Conservation (phyloP, 2,329 filamentous ascomycete genomes). For the Fusarium caatingaense region DNA sequence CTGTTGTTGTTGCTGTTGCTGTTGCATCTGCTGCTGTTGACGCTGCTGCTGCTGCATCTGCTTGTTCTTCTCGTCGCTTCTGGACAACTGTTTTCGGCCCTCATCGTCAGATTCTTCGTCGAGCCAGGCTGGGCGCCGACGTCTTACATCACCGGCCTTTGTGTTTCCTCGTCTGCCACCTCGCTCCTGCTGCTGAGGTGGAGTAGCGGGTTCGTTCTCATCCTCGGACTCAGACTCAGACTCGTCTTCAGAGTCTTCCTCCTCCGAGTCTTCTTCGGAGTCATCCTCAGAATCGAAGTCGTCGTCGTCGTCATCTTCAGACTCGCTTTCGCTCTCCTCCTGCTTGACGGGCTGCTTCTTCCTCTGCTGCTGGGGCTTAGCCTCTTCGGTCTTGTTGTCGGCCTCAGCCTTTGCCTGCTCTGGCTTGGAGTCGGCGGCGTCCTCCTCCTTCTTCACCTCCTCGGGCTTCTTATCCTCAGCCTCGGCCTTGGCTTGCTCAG, state of each 20-base stretch:
- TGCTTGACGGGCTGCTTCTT: conserved; percentile 21
- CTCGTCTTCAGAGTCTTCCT: conserved; percentile 37
- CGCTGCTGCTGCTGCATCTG: conserved; percentile 21
- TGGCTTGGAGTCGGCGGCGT: conserved; percentile 4
- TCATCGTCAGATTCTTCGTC: conserved; percentile 42
- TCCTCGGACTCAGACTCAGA: conserved; percentile 41
- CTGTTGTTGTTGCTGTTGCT: conserved; percentile 33
- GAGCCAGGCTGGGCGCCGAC: conserved; percentile 40
- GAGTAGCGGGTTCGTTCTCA: conserved; percentile 43
- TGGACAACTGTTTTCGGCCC: conserved; percentile 30
- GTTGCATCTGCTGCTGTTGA: conserved; percentile 33
- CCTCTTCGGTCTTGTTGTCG: conserved; percentile 7
- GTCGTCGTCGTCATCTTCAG: conserved; percentile 29
- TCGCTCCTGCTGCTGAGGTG: conserved; percentile 33
- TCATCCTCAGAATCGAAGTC: conserved; percentile 39
- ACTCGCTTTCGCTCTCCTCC: conserved; percentile 32
- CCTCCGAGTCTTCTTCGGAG: conserved; percentile 29
- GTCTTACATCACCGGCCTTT: conserved; percentile 27
- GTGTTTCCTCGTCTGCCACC: conserved; percentile 8
- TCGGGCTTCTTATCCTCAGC: conserved; percentile 25
- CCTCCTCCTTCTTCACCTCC: conserved; percentile 22
- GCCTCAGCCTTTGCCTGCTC: conserved; percentile 18
- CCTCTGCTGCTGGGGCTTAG: conserved; percentile 23
- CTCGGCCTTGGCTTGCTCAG: conserved; percentile 8
- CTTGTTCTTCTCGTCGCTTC: neutral